A percentile compares a stretch with the other conserved stretches of the same genome.
phyloP scores from a whole-genome alignment of 2,329 filamentous ascomycete genomes.

The Drechslerella dactyloides region DNA sequence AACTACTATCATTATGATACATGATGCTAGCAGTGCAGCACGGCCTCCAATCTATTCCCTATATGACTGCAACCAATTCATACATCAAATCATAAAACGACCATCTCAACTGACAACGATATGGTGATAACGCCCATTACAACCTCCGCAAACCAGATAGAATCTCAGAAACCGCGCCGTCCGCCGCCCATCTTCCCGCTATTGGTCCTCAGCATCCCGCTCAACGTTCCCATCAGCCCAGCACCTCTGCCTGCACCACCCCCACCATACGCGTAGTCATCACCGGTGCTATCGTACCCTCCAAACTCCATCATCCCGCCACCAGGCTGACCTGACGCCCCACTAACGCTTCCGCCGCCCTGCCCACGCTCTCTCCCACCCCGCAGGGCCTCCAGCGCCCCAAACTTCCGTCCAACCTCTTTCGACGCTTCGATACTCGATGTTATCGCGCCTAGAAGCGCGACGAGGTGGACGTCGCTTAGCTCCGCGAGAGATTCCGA shows the following conservation, averaged over 20 bases:
- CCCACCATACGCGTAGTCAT: constrained; percentile 62
- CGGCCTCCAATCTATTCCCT: too few species aligned
- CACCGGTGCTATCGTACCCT: constrained; percentile 41
- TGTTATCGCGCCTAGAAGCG: constrained; percentile 76
- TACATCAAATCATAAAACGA: too few species aligned
- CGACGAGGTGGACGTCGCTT: constrained; percentile 82
- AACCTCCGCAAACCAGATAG: constrained; percentile 64
- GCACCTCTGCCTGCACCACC: constrained; percentile 77
- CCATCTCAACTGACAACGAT: too few species aligned
- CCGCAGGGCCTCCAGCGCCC: constrained; percentile 54
- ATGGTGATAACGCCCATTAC: background rate
- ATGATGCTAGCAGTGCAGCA: too few species aligned
- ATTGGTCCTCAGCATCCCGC: constrained; percentile 82
- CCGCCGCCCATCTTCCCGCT: constrained; percentile 68
- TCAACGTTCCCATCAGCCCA: constrained; percentile 67
- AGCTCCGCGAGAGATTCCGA: constrained; percentile 76
- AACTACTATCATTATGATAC: too few species aligned
- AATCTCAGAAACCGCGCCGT: constrained; percentile 94
- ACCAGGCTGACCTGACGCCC: background rate
- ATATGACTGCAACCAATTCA: too few species aligned
- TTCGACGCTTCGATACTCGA: constrained; percentile 73
- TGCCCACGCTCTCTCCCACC: constrained; percentile 30
- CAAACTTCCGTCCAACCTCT: constrained; percentile 77
- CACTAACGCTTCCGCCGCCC: constrained; percentile 12
- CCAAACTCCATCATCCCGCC: constrained; percentile 41